These are phyloP conservation scores for Cryptococcus hybrid DNA, from an alignment of 1,284 basidiomycete species.

Conservation along the genomic window DNA sequence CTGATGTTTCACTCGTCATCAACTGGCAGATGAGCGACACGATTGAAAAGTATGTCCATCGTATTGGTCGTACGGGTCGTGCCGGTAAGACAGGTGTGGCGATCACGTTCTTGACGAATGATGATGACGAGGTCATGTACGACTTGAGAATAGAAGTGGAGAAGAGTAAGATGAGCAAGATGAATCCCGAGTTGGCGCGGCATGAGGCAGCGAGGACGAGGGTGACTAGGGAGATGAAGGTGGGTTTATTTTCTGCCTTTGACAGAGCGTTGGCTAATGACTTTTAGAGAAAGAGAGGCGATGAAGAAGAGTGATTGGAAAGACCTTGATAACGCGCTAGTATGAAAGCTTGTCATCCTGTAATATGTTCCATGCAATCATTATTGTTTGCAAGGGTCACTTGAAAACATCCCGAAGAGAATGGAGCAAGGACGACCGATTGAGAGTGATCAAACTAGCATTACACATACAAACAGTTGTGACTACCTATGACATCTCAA, in stretches of 20 bases:
- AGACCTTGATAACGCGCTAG: too few species aligned
- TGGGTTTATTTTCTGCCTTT: constrained; percentile 2
- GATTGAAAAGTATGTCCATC: constrained; percentile 85
- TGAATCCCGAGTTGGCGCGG: constrained; percentile 77
- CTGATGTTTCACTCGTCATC: constrained; percentile 80
- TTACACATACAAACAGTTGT: too few species aligned
- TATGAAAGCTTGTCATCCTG: too few species aligned
- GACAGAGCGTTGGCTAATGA: neutral
- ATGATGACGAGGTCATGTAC: constrained; percentile 96
- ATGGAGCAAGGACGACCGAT: too few species aligned
- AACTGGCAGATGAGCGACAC: constrained; percentile 96
- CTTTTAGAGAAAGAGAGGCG: constrained; percentile 15
- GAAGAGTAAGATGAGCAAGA: constrained; percentile 88
- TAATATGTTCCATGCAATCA: too few species aligned
- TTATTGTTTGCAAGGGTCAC: too few species aligned
- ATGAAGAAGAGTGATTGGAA: constrained; percentile 9
- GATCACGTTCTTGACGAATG: constrained; percentile 93
- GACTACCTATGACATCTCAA: too few species aligned
- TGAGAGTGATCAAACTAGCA: too few species aligned
- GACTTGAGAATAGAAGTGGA: constrained; percentile 69
- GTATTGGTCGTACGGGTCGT: constrained; percentile 96
- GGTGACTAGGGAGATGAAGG: constrained; percentile 85
- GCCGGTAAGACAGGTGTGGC: constrained; percentile 91
- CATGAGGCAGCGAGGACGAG: constrained; percentile 87
- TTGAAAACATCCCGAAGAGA: too few species aligned